These are phyloP conservation scores for Conoideocrella luteorostrata DNA, from an alignment of 2,329 filamentous ascomycete genomes.

Conservation along the genomic window DNA sequence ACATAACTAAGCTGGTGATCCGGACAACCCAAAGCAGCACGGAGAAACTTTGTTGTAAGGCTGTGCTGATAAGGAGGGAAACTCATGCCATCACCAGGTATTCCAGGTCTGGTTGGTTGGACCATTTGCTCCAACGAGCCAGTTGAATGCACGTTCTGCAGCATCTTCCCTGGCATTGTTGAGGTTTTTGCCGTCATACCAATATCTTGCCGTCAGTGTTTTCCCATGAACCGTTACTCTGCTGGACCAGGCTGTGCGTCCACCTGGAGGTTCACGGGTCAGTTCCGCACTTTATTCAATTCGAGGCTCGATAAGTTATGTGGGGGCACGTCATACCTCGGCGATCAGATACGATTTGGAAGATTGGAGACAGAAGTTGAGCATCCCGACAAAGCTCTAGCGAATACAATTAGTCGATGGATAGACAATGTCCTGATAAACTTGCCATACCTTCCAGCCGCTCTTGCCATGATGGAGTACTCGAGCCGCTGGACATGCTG, in stretches of 20 bases:
- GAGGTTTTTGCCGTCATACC: constrained; percentile 85
- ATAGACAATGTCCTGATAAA: background rate
- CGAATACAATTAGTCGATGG: background rate
- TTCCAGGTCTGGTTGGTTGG: constrained; percentile 19
- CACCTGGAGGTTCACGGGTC: constrained; percentile 47
- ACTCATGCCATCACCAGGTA: constrained; percentile 12
- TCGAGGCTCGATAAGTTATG: background rate
- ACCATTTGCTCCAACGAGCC: constrained; percentile 36
- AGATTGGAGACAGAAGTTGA: constrained; percentile 50
- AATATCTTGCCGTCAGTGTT: constrained; percentile 67
- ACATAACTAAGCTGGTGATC: background rate
- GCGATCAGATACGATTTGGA: constrained; percentile 68
- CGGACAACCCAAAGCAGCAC: background rate
- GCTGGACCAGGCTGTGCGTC: constrained; percentile 86
- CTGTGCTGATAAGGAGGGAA: background rate
- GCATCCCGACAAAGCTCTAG: constrained; percentile 52
- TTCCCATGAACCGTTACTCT: constrained; percentile 64
- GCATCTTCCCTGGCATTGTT: constrained; percentile 87
- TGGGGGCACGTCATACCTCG: constrained; percentile 48
- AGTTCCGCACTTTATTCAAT: background rate
- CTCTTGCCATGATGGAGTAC: constrained; percentile 43
- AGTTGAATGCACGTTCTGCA: constrained; percentile 70
- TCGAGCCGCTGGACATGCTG: constrained; percentile 15
- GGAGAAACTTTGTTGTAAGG: background rate
- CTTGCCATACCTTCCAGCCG: constrained; percentile 43